A percentile compares a stretch with the other conserved stretches of the same genome.
These are phyloP conservation scores for Lagenaria siceraria DNA, from an alignment of 306 rosid genomes.

Conservation along the genomic window DNA sequence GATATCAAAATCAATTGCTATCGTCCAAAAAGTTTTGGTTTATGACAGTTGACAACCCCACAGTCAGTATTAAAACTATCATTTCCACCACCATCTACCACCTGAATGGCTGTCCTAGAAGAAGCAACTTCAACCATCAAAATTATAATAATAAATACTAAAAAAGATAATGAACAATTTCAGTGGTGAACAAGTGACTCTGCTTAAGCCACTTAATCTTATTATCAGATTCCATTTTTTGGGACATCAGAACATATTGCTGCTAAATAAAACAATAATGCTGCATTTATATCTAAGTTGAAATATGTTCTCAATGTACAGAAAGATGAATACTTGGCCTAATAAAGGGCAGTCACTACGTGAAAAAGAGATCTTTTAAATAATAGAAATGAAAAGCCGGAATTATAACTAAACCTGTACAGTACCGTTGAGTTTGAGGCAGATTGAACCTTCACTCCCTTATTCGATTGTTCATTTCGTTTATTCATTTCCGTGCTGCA, in stretches of 20 bases:
- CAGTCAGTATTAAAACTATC: background rate
- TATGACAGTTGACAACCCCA: background rate
- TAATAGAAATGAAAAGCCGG: background rate
- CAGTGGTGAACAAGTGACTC: background rate
- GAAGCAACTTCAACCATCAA: constrained; percentile 7
- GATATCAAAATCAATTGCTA: background rate
- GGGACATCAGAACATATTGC: background rate
- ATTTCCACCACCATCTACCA: constrained; percentile 2
- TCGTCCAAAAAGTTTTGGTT: constrained; percentile 6
- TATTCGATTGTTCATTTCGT: constrained; percentile 10
- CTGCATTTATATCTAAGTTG: background rate
- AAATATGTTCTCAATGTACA: background rate
- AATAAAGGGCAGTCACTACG: constrained; percentile 14
- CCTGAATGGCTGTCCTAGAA: constrained; percentile 6
- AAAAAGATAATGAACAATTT: background rate
- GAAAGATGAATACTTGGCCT: constrained; percentile 4
- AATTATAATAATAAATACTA: background rate
- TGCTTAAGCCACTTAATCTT: background rate
- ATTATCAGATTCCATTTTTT: background rate
- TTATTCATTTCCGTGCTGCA: constrained; percentile 52
- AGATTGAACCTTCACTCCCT: background rate
- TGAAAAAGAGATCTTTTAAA: constrained; percentile 3
- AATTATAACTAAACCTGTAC: constrained; percentile 32
- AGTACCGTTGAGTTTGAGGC: background rate
- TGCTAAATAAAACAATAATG: background rate